These are phyloP conservation scores for Apiotrichum siamense DNA, from an alignment of 1,284 basidiomycete species.

Conservation along the genomic window DNA sequence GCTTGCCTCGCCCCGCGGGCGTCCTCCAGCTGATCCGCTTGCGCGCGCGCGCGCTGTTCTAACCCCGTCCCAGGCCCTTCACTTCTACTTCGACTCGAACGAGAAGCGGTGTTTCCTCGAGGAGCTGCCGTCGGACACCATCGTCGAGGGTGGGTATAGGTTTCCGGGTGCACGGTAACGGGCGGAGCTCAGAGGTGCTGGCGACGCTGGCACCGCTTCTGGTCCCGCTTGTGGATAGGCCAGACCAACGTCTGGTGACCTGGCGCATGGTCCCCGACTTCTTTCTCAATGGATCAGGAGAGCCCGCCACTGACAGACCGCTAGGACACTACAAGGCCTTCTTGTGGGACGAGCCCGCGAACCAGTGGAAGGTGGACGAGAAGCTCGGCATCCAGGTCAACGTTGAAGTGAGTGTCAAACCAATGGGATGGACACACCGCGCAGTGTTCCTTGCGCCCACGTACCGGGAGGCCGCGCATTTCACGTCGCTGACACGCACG, in stretches of 20 bases:
- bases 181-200: background rate
- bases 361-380: constrained; percentile 66
- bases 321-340: constrained; percentile 86
- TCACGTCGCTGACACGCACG: constrained; percentile 2
- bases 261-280: too few species aligned
- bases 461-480: background rate
- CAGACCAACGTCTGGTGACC: too few species aligned
- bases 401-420: constrained; percentile 77
- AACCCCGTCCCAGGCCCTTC: constrained; percentile 54
- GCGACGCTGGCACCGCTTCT: too few species aligned
- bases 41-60: background rate
- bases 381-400: constrained; percentile 83
- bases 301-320: background rate
- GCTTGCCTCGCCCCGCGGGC: too few species aligned
- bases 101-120: constrained; percentile 94
- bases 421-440: too few species aligned
- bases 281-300: too few species aligned
- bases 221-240: too few species aligned
- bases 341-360: constrained; percentile 73
- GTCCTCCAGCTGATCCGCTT: too few species aligned
- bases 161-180: background rate
- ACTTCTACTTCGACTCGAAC: constrained; percentile 88
- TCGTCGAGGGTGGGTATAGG: constrained; percentile 72
- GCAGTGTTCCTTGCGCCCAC: too few species aligned
- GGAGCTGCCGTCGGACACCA: constrained; percentile 92